These are phyloP conservation scores for Fusarium abutilonis DNA, from an alignment of 2,329 filamentous ascomycete species.

Conservation along the genomic window DNA sequence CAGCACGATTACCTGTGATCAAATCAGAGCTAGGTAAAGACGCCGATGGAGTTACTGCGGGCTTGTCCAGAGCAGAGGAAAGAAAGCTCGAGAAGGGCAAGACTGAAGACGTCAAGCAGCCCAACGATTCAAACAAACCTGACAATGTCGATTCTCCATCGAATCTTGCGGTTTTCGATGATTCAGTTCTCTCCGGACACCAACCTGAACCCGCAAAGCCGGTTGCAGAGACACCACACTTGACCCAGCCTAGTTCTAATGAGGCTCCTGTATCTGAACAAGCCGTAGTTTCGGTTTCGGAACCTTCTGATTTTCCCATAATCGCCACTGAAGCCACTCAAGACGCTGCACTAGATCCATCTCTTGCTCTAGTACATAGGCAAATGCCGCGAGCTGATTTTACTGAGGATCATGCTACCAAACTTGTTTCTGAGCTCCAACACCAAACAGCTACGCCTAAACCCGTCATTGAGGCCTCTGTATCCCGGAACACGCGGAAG, in stretches of 20 bases:
- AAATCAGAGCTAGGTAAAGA: background rate
- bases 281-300: background rate
- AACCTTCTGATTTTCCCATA: background rate
- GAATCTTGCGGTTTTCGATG: background rate
- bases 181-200: background rate
- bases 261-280: background rate
- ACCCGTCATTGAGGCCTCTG: background rate
- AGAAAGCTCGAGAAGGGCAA: constrained; percentile 15
- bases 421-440: background rate
- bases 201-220: background rate
- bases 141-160: background rate
- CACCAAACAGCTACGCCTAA: background rate
- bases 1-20: background rate
- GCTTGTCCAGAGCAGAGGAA: constrained; percentile 14
- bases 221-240: background rate
- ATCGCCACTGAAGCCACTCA: background rate
- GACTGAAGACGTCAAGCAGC: background rate
- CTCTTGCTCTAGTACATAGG: background rate
- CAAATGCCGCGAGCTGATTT: background rate
- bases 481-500: constrained; percentile 9
- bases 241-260: background rate
- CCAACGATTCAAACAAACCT: constrained; percentile 4
- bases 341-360: background rate
- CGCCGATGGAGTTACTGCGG: background rate
- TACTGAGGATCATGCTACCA: background rate